Evolutionary conservation across 257 asterid species (phyloP).

Genomic region (Forsythia viridissima): DNA sequence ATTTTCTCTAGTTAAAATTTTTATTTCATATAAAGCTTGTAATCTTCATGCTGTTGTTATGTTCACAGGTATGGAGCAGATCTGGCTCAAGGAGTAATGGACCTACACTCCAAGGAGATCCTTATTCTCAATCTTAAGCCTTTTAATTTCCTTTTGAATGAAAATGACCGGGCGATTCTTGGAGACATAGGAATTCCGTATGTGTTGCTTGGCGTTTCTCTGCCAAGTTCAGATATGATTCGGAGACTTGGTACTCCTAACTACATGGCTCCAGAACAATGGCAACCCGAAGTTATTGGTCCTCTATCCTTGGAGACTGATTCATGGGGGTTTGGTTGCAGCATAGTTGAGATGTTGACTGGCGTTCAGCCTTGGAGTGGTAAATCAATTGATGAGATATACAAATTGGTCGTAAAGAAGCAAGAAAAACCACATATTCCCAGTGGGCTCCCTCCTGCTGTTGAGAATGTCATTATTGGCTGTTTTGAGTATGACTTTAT

Average conservation of each 20-base stretch:
- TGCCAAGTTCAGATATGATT: conserved; percentile 56
- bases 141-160: conserved; percentile 66
- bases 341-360: conserved; percentile 85
- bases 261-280: conserved; percentile 97
- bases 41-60: conserved; percentile 2
- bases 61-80: conserved; percentile 70
- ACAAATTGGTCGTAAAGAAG: conserved; percentile 59
- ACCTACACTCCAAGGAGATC: conserved; percentile 75
- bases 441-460: conserved; percentile 79
- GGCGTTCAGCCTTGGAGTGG: conserved; percentile 90
- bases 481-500: conserved; percentile 88
- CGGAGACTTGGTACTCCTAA: conserved; percentile 76
- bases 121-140: conserved; percentile 83
- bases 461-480: conserved; percentile 72
- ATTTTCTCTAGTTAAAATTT: background rate
- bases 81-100: conserved; percentile 82
- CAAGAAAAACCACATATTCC: conserved; percentile 80
- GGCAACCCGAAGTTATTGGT: conserved; percentile 89
- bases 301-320: conserved; percentile 85
- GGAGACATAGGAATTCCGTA: conserved; percentile 77
- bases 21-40: background rate
- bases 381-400: conserved; percentile 71
- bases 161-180: conserved; percentile 57
- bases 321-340: conserved; percentile 95
- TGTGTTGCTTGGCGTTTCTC: conserved; percentile 58